Percentiles rank a stretch among this genome's conserved stretches.
These are phyloP conservation scores for Phaeosphaeriaceae sp. DNA, from an alignment of 2,329 filamentous ascomycete species.

Conservation along the genomic window DNA sequence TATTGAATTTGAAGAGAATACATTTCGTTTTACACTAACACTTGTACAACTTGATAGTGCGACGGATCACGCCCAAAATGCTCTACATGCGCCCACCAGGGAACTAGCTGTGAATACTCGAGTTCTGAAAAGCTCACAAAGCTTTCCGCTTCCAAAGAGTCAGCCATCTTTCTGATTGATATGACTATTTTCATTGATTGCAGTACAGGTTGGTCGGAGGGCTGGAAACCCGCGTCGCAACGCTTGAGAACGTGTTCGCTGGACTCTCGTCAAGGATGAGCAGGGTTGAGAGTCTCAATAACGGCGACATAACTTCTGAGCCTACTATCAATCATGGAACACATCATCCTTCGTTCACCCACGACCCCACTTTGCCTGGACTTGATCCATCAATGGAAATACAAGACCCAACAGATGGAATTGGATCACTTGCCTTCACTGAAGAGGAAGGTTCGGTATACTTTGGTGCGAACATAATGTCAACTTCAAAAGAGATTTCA, in stretches of 20 bases:
- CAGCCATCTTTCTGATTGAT: neutral
- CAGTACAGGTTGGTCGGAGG: conserved; percentile 4
- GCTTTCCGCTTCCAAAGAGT: conserved; percentile 52
- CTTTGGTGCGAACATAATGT: conserved; percentile 38
- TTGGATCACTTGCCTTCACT: conserved; percentile 45
- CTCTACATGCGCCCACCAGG: conserved; percentile 50
- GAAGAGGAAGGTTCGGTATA: conserved; percentile 48
- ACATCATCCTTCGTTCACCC: too few relatives aligned
- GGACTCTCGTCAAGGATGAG: conserved; percentile 4
- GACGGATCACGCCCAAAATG: conserved; percentile 54
- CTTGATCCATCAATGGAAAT: conserved; percentile 14
- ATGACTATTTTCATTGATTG: neutral
- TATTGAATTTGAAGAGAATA: too few relatives aligned
- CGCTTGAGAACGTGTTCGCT: conserved; percentile 5
- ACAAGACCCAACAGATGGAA: conserved; percentile 44
- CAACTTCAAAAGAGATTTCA: neutral
- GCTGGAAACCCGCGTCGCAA: conserved; percentile 7
- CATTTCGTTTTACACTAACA: neutral
- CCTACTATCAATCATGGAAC: too few relatives aligned
- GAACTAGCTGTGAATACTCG: conserved; percentile 54
- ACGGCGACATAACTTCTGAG: too few relatives aligned
- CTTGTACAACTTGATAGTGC: conserved; percentile 37
- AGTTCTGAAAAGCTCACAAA: conserved; percentile 46
- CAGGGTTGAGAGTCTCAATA: conserved; percentile 3
- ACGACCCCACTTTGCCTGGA: neutral